phyloP scores from a whole-genome alignment of 768 basidiomycete species.

The Steccherinum ochraceum region DNA sequence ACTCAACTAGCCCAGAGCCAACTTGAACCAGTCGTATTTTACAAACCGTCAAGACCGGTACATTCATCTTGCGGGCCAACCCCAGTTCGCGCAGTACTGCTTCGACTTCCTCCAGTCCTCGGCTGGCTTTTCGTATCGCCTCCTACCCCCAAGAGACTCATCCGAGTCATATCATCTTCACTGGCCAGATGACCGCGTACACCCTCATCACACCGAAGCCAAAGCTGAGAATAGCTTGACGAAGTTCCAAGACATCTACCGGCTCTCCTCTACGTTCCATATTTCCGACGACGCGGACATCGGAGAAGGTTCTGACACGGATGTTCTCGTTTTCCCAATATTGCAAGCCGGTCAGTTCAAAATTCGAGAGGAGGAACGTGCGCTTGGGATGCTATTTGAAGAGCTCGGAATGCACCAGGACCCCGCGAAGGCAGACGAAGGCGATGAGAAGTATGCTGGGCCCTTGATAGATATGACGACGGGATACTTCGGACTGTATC shows the following conservation, averaged over 20 bases:
- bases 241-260: constrained; percentile 47
- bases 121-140: constrained; percentile 64
- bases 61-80: constrained; percentile 60
- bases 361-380: constrained; percentile 78
- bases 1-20: constrained; percentile 54
- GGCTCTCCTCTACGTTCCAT: constrained; percentile 8
- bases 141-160: constrained; percentile 27
- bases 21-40: constrained; percentile 90
- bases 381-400: constrained; percentile 53
- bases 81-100: constrained; percentile 74
- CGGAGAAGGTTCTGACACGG: constrained; percentile 13
- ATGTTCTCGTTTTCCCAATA: constrained; percentile 66
- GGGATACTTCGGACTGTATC: constrained; percentile 90
- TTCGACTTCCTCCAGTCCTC: constrained; percentile 66
- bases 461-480: constrained; percentile 81
- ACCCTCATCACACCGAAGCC: constrained; percentile 65
- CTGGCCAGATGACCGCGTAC: constrained; percentile 61
- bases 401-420: constrained; percentile 21
- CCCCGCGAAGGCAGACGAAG: neutral
- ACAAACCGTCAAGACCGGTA: constrained; percentile 95
- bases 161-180: constrained; percentile 42
- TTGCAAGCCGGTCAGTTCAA: constrained; percentile 88
- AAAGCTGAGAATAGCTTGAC: constrained; percentile 52
- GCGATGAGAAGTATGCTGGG: constrained; percentile 15
- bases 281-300: constrained; percentile 4